Evolutionary conservation across 1,284 basidiomycete genomes (phyloP), one percentile per base, ranked within the genome.

Genomic region (Sporisorium exsertum): DNA sequence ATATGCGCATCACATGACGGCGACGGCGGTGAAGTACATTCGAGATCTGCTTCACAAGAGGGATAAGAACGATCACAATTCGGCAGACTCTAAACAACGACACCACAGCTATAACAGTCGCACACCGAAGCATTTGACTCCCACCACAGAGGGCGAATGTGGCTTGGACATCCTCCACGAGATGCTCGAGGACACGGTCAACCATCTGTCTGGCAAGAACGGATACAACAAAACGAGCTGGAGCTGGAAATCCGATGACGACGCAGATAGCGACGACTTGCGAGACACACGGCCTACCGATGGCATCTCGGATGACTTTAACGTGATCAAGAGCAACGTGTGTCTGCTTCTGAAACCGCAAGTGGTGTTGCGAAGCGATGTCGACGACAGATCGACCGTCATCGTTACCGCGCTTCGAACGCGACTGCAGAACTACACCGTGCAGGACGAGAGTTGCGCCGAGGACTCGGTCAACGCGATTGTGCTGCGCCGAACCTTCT

Each of bases 271-370:
- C 13, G 60, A 37, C 5, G 32, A 60, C 29, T 59, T 70, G 5
- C 46, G 58, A 13, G 66, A 65, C 33, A 61, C 65, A 27, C 63
- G 32, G 13, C 78, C 82, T 13, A 72, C 70, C 10, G 72, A 78
- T 32, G 83, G 82, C 33, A 83, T 88, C 27, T 84, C 87, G 3
- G 84, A 87, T 12, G 86, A 86, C 3, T 88, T 87, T 65, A 75
- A 80, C 0, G 84, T 88, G 46, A 85, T 87, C 61, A 87, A 92
- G 72, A 91, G 91, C 64, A 91, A 94, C 82, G 92, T 93, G 78
- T 92, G 93, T 78, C 88, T 96, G 26, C 88, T 98, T 18, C 87
- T 97, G 65, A 95, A 95, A 82, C 95, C 96, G 18, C 96, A 98
- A 86, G 89, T 98, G 53, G 91, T 95, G 3, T 87, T 98, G 29